Evolutionary conservation across 2,329 filamentous ascomycete species (phyloP).

Genomic region (Paraphaeosphaeria minitans): DNA sequence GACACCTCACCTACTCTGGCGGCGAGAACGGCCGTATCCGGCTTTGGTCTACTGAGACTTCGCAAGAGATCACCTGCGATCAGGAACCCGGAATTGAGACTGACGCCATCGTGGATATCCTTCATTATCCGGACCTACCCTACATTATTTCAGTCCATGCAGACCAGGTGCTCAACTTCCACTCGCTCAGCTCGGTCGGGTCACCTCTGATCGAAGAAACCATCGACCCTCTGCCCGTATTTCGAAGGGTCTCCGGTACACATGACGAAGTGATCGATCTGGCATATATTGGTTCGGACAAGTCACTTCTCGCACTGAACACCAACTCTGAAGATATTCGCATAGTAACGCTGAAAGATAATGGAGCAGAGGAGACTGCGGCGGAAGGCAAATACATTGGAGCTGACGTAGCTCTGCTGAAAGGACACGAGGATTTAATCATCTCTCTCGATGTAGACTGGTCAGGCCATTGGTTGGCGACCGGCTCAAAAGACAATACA

Average conservation of each 20-base stretch:
- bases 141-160: constrained; percentile 83
- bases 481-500: constrained; percentile 95
- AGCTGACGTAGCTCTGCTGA: constrained; percentile 82
- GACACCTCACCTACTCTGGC: constrained; percentile 77
- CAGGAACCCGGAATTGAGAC: constrained; percentile 66
- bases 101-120: constrained; percentile 72
- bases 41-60: constrained; percentile 79
- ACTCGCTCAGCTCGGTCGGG: constrained; percentile 59
- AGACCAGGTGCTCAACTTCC: constrained; percentile 84
- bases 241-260: constrained; percentile 87
- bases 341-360: constrained; percentile 71
- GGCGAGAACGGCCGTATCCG: constrained; percentile 83
- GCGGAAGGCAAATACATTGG: constrained; percentile 72
- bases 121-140: constrained; percentile 68
- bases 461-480: constrained; percentile 96
- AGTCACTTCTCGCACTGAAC: constrained; percentile 82
- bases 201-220: constrained; percentile 47
- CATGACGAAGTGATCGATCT: constrained; percentile 98
- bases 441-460: constrained; percentile 94
- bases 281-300: constrained; percentile 80
- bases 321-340: constrained; percentile 95
- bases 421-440: constrained; percentile 93
- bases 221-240: constrained; percentile 63
- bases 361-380: constrained; percentile 14
- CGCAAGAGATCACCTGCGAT: constrained; percentile 77